phyloP scores from a whole-genome alignment of 169 alveolate species.

The Ichthyophthirius multifiliis region DNA sequence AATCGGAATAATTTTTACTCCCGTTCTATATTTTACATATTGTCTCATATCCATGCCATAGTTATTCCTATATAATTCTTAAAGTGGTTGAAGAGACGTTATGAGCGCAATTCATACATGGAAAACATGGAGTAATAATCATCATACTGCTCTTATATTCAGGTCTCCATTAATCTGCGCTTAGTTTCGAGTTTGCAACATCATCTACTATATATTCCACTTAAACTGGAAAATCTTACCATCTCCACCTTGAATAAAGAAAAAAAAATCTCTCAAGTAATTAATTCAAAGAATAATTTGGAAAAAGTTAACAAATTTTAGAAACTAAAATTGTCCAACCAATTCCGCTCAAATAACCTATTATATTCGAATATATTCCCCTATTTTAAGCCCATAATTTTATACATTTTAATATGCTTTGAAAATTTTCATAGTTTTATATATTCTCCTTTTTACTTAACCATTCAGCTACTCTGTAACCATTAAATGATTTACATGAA shows the following conservation, averaged over 20 bases:
- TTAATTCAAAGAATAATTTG: slow-evolving; percentile 60
- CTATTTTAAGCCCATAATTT: slow-evolving; percentile 85
- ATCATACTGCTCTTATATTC: slow-evolving; percentile 54
- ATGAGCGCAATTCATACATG: slow-evolving; percentile 78
- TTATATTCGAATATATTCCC: slow-evolving; percentile 79
- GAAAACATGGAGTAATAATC: slow-evolving; percentile 83
- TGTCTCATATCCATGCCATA: slow-evolving; percentile 53
- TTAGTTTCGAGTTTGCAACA: slow-evolving; percentile 26
- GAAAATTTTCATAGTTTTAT: slow-evolving; percentile 54
- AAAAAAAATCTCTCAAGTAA: slow-evolving; percentile 74
- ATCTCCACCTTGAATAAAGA: slow-evolving; percentile 66
- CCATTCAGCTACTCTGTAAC: slow-evolving; percentile 75
- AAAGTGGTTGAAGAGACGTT: slow-evolving; percentile 68
- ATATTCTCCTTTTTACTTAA: slow-evolving; percentile 44
- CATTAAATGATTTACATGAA: slow-evolving; percentile 73
- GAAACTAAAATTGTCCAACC: slow-evolving; percentile 83
- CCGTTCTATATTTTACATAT: slow-evolving; percentile 40
- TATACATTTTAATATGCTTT: slow-evolving; percentile 61
- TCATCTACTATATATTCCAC: slow-evolving; percentile 54
- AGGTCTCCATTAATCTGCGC: slow-evolving; percentile 17
- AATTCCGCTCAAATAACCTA: slow-evolving; percentile 85
- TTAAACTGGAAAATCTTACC: slow-evolving; percentile 61
- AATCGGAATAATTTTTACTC: slow-evolving; percentile 40
- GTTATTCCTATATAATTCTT: slow-evolving; percentile 63
- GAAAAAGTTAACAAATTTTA: slow-evolving; percentile 67